These are phyloP conservation scores for Pleurotus pulmonarius DNA, from an alignment of 768 basidiomycete species.

Conservation along the genomic window DNA sequence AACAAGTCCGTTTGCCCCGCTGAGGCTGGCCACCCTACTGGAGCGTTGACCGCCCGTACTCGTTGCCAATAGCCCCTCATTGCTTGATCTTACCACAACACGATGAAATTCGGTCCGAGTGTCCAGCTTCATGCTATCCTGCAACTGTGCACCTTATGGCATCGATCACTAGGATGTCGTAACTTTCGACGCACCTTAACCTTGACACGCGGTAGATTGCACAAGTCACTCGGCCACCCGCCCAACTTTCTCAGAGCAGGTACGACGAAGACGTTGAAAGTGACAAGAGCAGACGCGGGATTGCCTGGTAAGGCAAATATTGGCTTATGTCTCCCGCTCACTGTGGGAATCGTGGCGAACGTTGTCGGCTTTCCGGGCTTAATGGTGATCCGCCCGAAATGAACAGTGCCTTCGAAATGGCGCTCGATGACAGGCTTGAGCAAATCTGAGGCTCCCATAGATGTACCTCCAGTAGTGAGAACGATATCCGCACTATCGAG, in stretches of 20 bases:
- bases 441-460: conserved; percentile 86
- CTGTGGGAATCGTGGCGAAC: conserved; percentile 70
- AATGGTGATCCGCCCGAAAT: conserved; percentile 83
- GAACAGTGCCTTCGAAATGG: conserved; percentile 68
- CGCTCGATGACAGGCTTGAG: conserved; percentile 87
- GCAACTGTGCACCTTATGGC: conserved; percentile 35
- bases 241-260: conserved; percentile 74
- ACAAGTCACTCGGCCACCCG: conserved; percentile 53
- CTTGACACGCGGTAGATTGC: conserved; percentile 56
- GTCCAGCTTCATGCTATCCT: conserved; percentile 63
- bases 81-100: conserved; percentile 50
- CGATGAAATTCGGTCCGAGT: conserved; percentile 82
- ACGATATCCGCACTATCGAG: conserved; percentile 67
- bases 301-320: conserved; percentile 88
- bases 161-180: neutral
- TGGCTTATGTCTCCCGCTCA: conserved; percentile 43
- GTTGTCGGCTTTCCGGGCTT: conserved; percentile 90
- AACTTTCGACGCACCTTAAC: conserved; percentile 50
- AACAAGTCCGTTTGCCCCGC: conserved; percentile 77
- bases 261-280: conserved; percentile 80
- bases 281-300: conserved; percentile 84
- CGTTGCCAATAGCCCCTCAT: conserved; percentile 53
- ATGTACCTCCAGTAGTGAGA: conserved; percentile 85
- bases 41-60: conserved; percentile 89
- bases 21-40: conserved; percentile 75